phyloP scores from a whole-genome alignment of 108 stramenopile genomes.

The Heterococcus sp. region DNA sequence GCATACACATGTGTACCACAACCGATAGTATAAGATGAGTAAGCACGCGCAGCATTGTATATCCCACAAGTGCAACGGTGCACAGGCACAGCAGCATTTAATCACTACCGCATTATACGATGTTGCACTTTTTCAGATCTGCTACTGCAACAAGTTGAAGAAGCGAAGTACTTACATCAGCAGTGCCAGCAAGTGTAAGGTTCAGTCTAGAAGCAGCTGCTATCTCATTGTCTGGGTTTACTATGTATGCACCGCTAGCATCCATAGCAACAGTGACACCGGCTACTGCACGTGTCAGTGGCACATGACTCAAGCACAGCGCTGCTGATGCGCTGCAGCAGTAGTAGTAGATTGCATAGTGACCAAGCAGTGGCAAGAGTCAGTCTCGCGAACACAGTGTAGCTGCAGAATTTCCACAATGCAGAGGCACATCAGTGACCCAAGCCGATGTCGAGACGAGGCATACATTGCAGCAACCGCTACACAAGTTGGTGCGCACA shows the following conservation, averaged over 20 bases:
- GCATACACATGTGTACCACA: neutral
- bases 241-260: slow-evolving; percentile 4
- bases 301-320: slow-evolving; percentile 28
- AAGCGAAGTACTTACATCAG: slow-evolving; percentile 6
- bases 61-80: no score
- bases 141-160: neutral
- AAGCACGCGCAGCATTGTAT: no score
- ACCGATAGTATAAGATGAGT: no score
- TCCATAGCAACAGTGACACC: slow-evolving; percentile 36
- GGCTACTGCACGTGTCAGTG: slow-evolving; percentile 13
- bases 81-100: neutral
- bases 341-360: neutral
- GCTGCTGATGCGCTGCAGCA: slow-evolving; percentile 16
- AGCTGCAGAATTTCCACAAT: neutral
- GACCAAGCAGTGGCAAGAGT: no score
- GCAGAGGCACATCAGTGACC: neutral
- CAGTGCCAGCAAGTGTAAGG: slow-evolving; percentile 35
- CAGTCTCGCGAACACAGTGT: no score
- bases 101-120: neutral
- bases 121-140: neutral
- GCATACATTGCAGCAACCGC: neutral
- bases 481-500: neutral
- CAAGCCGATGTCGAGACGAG: neutral
- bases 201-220: slow-evolving; percentile 20
- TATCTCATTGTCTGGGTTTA: slow-evolving; percentile 27